Evolutionary conservation across 192 early-diverging fungal genomes (phyloP).

Genomic region (Umbelopsis sp.): DNA sequence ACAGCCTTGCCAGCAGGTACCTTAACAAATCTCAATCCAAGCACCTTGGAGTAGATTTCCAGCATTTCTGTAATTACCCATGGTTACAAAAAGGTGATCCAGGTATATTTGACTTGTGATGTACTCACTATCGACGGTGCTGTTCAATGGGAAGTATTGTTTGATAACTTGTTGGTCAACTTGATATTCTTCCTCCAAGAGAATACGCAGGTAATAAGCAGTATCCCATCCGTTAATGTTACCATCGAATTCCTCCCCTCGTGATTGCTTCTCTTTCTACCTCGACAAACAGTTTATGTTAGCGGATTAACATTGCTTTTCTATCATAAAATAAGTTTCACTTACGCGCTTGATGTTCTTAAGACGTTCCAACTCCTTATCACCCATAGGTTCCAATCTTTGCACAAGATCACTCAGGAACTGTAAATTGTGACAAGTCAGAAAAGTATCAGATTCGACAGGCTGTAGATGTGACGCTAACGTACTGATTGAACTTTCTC

Average conservation of each 20-base stretch:
- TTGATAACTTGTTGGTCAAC: conserved; percentile 80
- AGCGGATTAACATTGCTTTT: neutral
- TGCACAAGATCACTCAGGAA: conserved; percentile 67
- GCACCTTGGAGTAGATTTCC: conserved; percentile 73
- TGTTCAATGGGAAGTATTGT: conserved; percentile 70
- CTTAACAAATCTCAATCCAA: conserved; percentile 69
- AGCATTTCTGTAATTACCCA: conserved; percentile 58
- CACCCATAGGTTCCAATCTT: conserved; percentile 57
- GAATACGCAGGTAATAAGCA: conserved; percentile 70
- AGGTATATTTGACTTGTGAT: neutral
- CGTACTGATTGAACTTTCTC: conserved; percentile 51
- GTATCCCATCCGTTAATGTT: conserved; percentile 72
- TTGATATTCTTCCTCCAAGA: conserved; percentile 73
- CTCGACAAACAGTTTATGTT: neutral
- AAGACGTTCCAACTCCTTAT: conserved; percentile 61
- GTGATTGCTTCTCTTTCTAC: conserved; percentile 17
- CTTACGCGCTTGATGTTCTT: conserved; percentile 62
- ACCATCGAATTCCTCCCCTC: conserved; percentile 60
- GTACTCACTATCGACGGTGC: conserved; percentile 23
- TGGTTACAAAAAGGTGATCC: neutral
- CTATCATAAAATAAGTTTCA: neutral
- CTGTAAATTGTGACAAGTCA: conserved; percentile 14
- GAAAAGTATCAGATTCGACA: neutral
- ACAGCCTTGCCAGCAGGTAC: conserved; percentile 49
- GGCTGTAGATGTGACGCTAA: too few species aligned